Base-by-base conservation (phyloP, 1,284 basidiomycete genomes). In the Heterobasidion parviporum region DNA sequence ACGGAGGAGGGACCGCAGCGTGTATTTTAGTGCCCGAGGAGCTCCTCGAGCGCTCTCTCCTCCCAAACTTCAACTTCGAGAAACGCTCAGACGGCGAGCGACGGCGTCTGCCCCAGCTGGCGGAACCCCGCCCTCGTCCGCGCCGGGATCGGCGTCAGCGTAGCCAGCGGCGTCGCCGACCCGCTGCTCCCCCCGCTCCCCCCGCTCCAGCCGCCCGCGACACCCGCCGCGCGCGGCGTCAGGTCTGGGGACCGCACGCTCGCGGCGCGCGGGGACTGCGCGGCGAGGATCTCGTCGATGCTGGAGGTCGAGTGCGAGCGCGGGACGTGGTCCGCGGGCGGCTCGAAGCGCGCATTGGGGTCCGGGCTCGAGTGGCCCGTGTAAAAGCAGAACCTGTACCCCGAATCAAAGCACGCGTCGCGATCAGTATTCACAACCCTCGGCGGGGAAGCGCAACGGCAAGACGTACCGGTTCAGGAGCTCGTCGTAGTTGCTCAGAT, bases 371-470 rank as follows among this genome's bases (percentile, higher is more conserved):
- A 18, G 12, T 4, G 18, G 8, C 87, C 87, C 0, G 87, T 89
- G 68, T 80, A 90, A 69, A 89, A 90, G 72, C 87, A 89, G 67
- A 86, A 89, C 61, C 87, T 89, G 54, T 32, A 50, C 38, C 26
- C n/a, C 47, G 6, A n/a, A 41, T 18, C 18, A 18, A 38, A 46
- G 32, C 8, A 32, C 51, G 43, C 45, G 12, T 55, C 52, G 41
- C 7, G 10, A 45, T 47, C 15, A 36, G 16, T 50, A 50, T 18
- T 38, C 12, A 5, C 12, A 2, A 32, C 50, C 16, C 3, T 33
- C 35, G 14, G 26, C 6, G 38, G 5, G 35, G 15, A n/a, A 53
- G 47, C 44, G 53, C 0, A 3, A 34, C 50, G 47, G 32, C 3
- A 6, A 58, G 32, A 75, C 83, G 59, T 61, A 87, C 87, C 75